phyloP scores from a whole-genome alignment of 805 yeast species.

The Diddensiella transvaalensis region DNA sequence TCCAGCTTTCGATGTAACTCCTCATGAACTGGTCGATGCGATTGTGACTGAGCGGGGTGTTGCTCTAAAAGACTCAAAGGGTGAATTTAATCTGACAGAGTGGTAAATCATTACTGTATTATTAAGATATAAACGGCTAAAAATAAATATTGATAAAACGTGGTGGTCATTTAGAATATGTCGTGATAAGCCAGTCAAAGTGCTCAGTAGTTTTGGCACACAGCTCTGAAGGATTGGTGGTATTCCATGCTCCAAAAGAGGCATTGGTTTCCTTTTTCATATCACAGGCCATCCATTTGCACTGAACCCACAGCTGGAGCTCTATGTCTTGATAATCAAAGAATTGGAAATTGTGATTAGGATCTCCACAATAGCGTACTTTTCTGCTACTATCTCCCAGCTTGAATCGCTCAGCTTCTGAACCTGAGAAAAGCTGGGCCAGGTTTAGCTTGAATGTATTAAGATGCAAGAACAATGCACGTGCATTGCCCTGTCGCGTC shows the following conservation, averaged over 20 bases:
- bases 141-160: too few relatives aligned
- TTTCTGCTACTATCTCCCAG: slow-evolving; percentile 44
- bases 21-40: slow-evolving; percentile 75
- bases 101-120: neutral
- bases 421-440: slow-evolving; percentile 40
- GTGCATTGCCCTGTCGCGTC: slow-evolving; percentile 8
- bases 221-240: slow-evolving; percentile 8
- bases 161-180: neutral
- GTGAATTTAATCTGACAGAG: slow-evolving; percentile 45
- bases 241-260: slow-evolving; percentile 19
- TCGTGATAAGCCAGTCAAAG: slow-evolving; percentile 12
- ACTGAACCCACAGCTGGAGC: slow-evolving; percentile 22
- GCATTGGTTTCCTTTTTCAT: slow-evolving; percentile 10
- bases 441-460: slow-evolving; percentile 68
- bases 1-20: slow-evolving; percentile 94
- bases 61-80: slow-evolving; percentile 46
- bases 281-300: slow-evolving; percentile 23
- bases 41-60: slow-evolving; percentile 81
- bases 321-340: slow-evolving; percentile 20
- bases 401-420: slow-evolving; percentile 40
- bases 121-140: neutral
- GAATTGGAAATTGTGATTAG: slow-evolving; percentile 6
- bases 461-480: slow-evolving; percentile 53
- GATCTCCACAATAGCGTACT: slow-evolving; percentile 55
- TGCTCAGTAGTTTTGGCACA: slow-evolving; percentile 12